Evolutionary conservation across 176 grass and related monocot species (phyloP).

Genomic region (Rhynchospora tenuis): DNA sequence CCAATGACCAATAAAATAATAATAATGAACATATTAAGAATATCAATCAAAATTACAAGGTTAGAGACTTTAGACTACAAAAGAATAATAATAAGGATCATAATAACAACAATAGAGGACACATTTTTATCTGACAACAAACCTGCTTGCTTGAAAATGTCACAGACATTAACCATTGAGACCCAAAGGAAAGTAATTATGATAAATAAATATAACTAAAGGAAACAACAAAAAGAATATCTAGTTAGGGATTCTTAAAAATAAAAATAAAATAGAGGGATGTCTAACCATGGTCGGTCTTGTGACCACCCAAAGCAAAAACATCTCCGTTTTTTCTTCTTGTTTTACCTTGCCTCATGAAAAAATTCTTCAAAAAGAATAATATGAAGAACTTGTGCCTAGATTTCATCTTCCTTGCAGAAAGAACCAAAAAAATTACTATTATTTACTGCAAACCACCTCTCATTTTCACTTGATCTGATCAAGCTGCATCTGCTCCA

Average conservation of each 20-base stretch:
- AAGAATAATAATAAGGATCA: not conserved
- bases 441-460: conserved; percentile 65
- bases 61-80: conserved; percentile 8
- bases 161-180: conserved; percentile 5
- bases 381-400: conserved; percentile 13
- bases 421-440: conserved; percentile 61
- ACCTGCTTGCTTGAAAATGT: not conserved
- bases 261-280: conserved; percentile 22
- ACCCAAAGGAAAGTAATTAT: not conserved
- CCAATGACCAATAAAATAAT: conserved; percentile 1
- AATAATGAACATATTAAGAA: conserved; percentile 3
- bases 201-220: conserved; percentile 17
- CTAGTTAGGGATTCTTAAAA: conserved; percentile 20
- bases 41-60: conserved; percentile 20
- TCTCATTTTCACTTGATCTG: conserved; percentile 44
- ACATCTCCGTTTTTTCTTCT: conserved; percentile 31
- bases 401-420: conserved; percentile 18
- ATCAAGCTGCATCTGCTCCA: conserved; percentile 69
- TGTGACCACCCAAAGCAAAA: conserved; percentile 29
- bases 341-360: conserved; percentile 26
- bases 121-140: conserved; percentile 14
- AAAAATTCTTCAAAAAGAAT: conserved; percentile 40
- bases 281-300: conserved; percentile 16
- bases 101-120: conserved; percentile 18
- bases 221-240: conserved; percentile 17